Percentiles rank a stretch among this genome's conserved stretches.
phyloP scores from a whole-genome alignment of 2,329 filamentous ascomycete species.

The Colletotrichum brevisporum region DNA sequence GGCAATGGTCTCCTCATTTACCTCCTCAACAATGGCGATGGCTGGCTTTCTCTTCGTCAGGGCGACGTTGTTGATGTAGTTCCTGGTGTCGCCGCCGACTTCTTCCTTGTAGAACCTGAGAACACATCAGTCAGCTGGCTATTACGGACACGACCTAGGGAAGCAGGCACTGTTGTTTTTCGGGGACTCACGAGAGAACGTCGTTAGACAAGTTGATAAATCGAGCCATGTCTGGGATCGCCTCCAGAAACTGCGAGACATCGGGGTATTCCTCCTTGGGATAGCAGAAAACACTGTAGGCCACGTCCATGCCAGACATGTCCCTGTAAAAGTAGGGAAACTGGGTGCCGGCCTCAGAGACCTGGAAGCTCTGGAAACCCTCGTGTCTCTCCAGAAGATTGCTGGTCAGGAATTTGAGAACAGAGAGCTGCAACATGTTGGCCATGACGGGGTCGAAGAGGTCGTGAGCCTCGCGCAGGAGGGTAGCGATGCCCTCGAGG shows the following conservation, averaged over 20 bases:
- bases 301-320: constrained; percentile 43
- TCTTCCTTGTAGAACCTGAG: constrained; percentile 44
- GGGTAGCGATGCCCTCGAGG: constrained; percentile 38
- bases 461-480: constrained; percentile 42
- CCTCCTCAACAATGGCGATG: constrained; percentile 34
- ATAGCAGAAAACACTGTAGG: constrained; percentile 44
- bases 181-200: constrained; percentile 43
- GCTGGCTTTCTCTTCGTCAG: constrained; percentile 26
- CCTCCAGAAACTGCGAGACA: constrained; percentile 41
- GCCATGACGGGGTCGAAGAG: constrained; percentile 42
- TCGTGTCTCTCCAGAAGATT: constrained; percentile 43
- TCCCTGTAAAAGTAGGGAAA: constrained; percentile 43
- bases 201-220: constrained; percentile 44
- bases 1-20: constrained; percentile 35
- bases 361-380: constrained; percentile 41
- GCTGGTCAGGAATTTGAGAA: constrained; percentile 43
- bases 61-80: constrained; percentile 43
- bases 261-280: constrained; percentile 42
- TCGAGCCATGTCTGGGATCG: constrained; percentile 44
- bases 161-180: background rate
- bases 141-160: background rate
- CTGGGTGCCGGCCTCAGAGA: constrained; percentile 39
- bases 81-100: constrained; percentile 40
- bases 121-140: constrained; percentile 1
- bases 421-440: constrained; percentile 42